Conservation (phyloP, 257 asterid species). For the Paulownia fortunei region DNA sequence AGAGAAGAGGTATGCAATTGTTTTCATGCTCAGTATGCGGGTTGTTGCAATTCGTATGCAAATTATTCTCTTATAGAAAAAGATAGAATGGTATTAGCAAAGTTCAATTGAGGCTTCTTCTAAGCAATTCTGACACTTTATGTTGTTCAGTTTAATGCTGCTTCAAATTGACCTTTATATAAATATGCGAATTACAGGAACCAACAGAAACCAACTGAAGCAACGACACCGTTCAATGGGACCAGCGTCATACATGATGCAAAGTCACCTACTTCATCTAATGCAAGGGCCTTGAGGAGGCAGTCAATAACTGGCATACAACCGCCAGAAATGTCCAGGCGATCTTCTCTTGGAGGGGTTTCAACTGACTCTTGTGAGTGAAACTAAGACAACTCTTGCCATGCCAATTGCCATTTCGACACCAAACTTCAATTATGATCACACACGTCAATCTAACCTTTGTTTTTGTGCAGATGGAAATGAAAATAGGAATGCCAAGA, state of each 20-base stretch:
- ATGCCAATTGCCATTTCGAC: too few species aligned
- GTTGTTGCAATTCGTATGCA: background rate
- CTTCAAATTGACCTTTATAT: background rate
- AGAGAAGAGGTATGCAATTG: conserved; percentile 62
- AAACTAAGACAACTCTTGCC: too few species aligned
- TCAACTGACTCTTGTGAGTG: conserved; percentile 56
- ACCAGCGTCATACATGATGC: conserved; percentile 38
- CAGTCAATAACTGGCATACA: conserved; percentile 72
- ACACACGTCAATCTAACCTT: background rate
- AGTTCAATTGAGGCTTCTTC: too few species aligned
- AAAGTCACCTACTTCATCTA: conserved; percentile 58
- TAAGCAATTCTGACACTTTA: too few species aligned
- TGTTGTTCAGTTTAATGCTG: too few species aligned
- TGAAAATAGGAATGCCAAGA: conserved; percentile 56
- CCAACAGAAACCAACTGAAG: conserved; percentile 57
- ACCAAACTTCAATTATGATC: too few species aligned
- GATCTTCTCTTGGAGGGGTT: conserved; percentile 78
- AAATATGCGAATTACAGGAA: conserved; percentile 49
- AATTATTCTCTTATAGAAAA: background rate
- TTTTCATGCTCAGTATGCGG: background rate
- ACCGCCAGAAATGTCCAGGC: conserved; percentile 58
- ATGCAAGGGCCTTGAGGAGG: conserved; percentile 66
- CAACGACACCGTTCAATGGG: conserved; percentile 40
- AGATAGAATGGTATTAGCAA: too few species aligned
- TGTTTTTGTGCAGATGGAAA: conserved; percentile 44